Evolutionary conservation across 257 asterid genomes (phyloP).

Genomic region (Osmanthus fragrans): DNA sequence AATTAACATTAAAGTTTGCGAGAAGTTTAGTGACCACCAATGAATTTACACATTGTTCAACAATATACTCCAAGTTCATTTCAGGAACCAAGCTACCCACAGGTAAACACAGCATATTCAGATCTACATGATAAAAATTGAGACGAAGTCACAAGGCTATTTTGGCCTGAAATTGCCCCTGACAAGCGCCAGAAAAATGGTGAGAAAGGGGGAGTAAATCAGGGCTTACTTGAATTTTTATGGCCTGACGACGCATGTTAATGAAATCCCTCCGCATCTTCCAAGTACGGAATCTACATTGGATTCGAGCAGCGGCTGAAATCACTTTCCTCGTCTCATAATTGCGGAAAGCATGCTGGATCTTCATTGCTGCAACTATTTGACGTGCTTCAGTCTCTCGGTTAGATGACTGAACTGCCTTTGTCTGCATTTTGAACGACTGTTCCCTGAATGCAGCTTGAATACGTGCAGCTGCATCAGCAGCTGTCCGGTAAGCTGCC

Average conservation of each 20-base stretch:
- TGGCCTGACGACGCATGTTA: constrained; percentile 81
- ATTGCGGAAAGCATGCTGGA: constrained; percentile 93
- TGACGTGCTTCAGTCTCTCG: constrained; percentile 82
- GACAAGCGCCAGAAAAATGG: background rate
- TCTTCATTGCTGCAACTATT: constrained; percentile 94
- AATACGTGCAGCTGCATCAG: constrained; percentile 97
- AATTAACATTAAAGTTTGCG: background rate
- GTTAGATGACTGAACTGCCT: constrained; percentile 51
- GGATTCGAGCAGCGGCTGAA: constrained; percentile 87
- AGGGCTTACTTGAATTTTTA: constrained; percentile 73
- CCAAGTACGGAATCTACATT: constrained; percentile 81
- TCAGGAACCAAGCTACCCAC: background rate
- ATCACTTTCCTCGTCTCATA: constrained; percentile 67
- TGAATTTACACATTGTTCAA: background rate
- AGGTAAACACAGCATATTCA: background rate
- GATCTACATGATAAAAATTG: background rate
- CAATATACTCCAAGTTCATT: background rate
- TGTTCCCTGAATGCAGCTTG: constrained; percentile 93
- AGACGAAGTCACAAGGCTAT: background rate
- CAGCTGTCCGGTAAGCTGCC: constrained; percentile 91
- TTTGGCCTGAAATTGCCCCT: background rate
- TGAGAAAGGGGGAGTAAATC: background rate
- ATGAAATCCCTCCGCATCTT: constrained; percentile 81
- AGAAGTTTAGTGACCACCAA: background rate
- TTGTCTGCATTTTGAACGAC: constrained; percentile 50